Evolutionary conservation across 2,329 filamentous ascomycete species (phyloP), one percentile per base, ranked within the genome.

Genomic region (Lachnellula suecica): DNA sequence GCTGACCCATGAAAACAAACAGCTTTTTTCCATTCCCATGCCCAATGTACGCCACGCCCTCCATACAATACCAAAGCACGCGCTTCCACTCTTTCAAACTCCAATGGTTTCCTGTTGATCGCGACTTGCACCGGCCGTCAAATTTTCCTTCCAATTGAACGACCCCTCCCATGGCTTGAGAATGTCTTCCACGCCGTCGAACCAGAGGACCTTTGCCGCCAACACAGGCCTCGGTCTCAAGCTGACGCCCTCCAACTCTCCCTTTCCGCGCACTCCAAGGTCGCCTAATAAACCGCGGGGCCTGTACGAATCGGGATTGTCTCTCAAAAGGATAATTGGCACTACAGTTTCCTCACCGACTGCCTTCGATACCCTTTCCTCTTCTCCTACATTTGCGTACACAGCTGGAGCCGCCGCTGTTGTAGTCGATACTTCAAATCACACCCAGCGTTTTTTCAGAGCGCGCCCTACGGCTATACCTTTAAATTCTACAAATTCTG

Each of bases 401-500:
- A 92, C 91, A 58, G 93, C 94, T 8, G 94, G 94, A 50, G 94
- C 91, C 9, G 91, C 93, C 40, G 93, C 91, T n/a, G 90, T 99
- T 0, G 83, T 97, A 17, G 90, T 92, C 58, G 82, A 84, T 47
- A 78, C 88, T 66, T 79, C 56, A 70, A 75, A 53, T 71, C 86
- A 70, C 64, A 81, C 80, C 1, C 93, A 97, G 69, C 87, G 91
- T 54, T 97, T 97, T 75, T 97, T 90, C 74, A 84, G 91, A 66
- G 94, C 93, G 37, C 83, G 89, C 27, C 91, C 92, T 10, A 84
- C 85, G 20, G 88, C 90, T 5, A 70, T 88, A 37, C 88, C 91
- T 55, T 72, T 77, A 11, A 74, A 75, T n/a, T 68, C 73, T 6
- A 76, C 77, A 6, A 75, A 78, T 58, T 79, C 81, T 58, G 76